Evolutionary conservation across 2,329 filamentous ascomycete species (phyloP).

Genomic region (Dryadomyces quercus-mongolicae): DNA sequence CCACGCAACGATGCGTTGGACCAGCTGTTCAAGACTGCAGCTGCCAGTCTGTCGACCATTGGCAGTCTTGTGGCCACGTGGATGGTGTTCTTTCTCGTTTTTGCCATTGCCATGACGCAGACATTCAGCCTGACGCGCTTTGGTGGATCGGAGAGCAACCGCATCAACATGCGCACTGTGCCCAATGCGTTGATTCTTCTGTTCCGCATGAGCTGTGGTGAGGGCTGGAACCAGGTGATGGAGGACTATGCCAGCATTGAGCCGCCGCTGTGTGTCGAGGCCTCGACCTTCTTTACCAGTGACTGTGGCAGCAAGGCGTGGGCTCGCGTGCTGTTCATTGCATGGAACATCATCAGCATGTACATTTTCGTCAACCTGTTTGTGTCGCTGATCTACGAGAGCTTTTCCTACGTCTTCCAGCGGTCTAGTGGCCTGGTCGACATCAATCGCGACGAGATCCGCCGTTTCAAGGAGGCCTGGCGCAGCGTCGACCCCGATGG

Average conservation of each 20-base stretch:
- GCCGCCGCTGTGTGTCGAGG: conserved; percentile 68
- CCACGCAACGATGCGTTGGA: conserved; percentile 94
- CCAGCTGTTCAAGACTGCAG: conserved; percentile 96
- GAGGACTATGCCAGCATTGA: conserved; percentile 79
- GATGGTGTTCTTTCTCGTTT: conserved; percentile 94
- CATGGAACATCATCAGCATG: conserved; percentile 99
- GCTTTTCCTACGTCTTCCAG: conserved; percentile 98
- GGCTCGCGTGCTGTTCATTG: conserved; percentile 81
- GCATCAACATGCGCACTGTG: conserved; percentile 87
- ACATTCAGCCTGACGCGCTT: conserved; percentile 92
- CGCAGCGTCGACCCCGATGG: conserved; percentile 87
- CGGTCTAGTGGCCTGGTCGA: conserved; percentile 84
- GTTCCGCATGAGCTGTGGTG: conserved; percentile 85
- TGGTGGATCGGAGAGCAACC: conserved; percentile 55
- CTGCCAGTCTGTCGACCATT: conserved; percentile 82
- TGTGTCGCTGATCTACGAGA: conserved; percentile 97
- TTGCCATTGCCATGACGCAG: conserved; percentile 91
- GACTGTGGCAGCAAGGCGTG: conserved; percentile 88
- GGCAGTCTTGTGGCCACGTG: conserved; percentile 88
- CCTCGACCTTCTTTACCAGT: conserved; percentile 63
- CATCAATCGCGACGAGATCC: conserved; percentile 85
- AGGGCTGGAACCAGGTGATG: conserved; percentile 96
- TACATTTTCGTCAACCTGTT: conserved; percentile 99
- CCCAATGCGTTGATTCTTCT: conserved; percentile 88
- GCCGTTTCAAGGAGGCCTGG: conserved; percentile 97